Conservation (phyloP, 176 grass and related monocot species). For the Aegilops sharonensis region DNA sequence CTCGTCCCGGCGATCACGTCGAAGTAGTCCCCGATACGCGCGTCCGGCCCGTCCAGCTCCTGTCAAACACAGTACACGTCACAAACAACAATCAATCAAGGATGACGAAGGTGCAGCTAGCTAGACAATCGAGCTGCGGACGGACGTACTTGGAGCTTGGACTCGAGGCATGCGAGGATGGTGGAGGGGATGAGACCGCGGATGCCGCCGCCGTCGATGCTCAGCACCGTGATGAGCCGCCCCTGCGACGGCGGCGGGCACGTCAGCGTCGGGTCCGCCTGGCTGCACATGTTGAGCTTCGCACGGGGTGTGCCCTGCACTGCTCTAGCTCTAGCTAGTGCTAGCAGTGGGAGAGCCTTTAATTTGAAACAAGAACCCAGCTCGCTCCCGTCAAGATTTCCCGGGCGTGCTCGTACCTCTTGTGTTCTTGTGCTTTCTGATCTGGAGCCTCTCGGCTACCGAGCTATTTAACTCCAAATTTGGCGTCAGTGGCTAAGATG, state of each 20-base stretch:
- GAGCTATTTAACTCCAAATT: neutral
- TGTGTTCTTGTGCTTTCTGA: neutral
- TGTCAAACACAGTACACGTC: neutral
- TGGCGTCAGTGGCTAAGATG: neutral
- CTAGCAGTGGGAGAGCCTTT: too few relatives aligned
- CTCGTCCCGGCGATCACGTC: conserved; percentile 76
- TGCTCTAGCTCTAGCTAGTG: too few relatives aligned
- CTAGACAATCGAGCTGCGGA: too few relatives aligned
- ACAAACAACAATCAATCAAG: too few relatives aligned
- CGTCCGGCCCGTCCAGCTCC: conserved; percentile 62
- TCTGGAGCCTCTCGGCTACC: neutral
- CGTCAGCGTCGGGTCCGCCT: neutral
- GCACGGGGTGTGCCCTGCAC: too few relatives aligned
- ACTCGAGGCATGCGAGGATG: conserved; percentile 51
- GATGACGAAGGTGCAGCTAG: too few relatives aligned
- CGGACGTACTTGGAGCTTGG: conserved; percentile 32
- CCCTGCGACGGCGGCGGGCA: neutral
- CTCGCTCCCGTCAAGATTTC: too few relatives aligned
- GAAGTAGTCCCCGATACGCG: conserved; percentile 65
- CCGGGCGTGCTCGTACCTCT: neutral
- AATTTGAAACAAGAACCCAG: too few relatives aligned
- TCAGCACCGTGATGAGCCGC: too few relatives aligned
- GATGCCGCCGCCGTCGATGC: too few relatives aligned
- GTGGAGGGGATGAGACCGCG: too few relatives aligned
- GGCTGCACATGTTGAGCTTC: neutral